These are phyloP conservation scores for Saturnispora sanitii DNA, from an alignment of 805 yeast species.

Conservation along the genomic window DNA sequence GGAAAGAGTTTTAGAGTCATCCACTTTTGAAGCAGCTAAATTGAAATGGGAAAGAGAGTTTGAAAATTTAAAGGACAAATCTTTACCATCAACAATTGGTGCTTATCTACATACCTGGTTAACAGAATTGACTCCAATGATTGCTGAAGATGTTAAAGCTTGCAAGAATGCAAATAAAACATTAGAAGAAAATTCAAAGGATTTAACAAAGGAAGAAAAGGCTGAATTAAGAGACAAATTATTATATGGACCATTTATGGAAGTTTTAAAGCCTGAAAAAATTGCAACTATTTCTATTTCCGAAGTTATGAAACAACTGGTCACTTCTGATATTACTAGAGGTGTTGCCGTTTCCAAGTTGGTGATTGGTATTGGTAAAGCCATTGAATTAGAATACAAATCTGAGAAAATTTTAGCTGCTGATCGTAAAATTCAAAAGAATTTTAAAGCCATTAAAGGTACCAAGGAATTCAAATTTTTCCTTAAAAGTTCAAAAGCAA, in stretches of 20 bases:
- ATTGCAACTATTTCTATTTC: conserved; percentile 76
- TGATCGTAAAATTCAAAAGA: conserved; percentile 47
- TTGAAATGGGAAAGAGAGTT: conserved; percentile 83
- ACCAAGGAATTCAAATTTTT: conserved; percentile 33
- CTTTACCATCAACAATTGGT: conserved; percentile 52
- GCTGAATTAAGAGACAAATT: conserved; percentile 28
- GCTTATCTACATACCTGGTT: conserved; percentile 82
- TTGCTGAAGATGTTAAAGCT: conserved; percentile 53
- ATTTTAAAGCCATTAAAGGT: conserved; percentile 39
- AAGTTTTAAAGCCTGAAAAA: conserved; percentile 66
- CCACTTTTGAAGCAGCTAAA: conserved; percentile 76
- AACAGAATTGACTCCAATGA: conserved; percentile 56
- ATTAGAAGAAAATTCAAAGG: conserved; percentile 2
- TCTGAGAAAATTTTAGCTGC: conserved; percentile 53
- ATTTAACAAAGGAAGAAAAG: conserved; percentile 16
- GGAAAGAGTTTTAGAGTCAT: conserved; percentile 64
- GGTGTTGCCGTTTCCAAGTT: conserved; percentile 83
- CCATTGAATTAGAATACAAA: conserved; percentile 76
- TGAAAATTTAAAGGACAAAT: conserved; percentile 35
- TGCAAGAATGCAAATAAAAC: conserved; percentile 37
- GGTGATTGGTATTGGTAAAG: conserved; percentile 69
- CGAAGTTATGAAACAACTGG: conserved; percentile 64
- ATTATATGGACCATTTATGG: conserved; percentile 68
- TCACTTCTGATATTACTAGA: conserved; percentile 65
- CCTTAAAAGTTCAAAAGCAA: conserved; percentile 26